Percentiles rank a stretch among this genome's conserved stretches.
Conservation (phyloP, 1,139 yeast species). For the Lodderomyces metapsilosis region DNA sequence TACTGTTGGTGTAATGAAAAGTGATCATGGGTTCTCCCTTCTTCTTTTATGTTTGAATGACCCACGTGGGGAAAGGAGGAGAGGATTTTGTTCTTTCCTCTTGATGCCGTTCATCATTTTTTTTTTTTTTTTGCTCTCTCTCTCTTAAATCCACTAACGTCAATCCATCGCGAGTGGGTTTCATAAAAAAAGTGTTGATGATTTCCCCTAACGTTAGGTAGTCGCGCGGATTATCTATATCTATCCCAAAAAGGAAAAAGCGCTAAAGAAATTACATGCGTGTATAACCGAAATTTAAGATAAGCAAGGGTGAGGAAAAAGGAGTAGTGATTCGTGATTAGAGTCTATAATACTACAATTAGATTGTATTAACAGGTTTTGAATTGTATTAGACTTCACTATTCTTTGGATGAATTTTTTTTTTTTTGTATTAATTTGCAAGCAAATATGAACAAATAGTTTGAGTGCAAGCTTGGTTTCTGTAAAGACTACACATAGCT, state of each 20-base stretch:
- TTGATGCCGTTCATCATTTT: neutral
- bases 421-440: no score
- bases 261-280: neutral
- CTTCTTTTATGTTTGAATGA: neutral
- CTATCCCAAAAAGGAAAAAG: neutral
- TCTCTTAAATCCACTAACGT: constrained; percentile 1
- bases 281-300: neutral
- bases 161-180: constrained; percentile 1
- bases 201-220: constrained; percentile 1
- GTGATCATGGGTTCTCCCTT: neutral
- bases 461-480: no score
- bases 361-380: no score
- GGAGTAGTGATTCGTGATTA: no score
- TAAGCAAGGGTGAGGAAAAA: no score
- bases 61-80: no score
- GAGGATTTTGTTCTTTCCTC: neutral
- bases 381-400: no score
- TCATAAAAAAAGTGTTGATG: neutral
- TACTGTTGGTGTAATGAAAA: neutral
- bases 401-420: no score
- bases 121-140: neutral
- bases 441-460: no score
- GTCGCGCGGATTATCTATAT: neutral
- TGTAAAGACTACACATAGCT: no score
- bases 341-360: no score